Evolutionary conservation across 2,329 filamentous ascomycete species (phyloP).

Genomic region (Aphanocladium album): DNA sequence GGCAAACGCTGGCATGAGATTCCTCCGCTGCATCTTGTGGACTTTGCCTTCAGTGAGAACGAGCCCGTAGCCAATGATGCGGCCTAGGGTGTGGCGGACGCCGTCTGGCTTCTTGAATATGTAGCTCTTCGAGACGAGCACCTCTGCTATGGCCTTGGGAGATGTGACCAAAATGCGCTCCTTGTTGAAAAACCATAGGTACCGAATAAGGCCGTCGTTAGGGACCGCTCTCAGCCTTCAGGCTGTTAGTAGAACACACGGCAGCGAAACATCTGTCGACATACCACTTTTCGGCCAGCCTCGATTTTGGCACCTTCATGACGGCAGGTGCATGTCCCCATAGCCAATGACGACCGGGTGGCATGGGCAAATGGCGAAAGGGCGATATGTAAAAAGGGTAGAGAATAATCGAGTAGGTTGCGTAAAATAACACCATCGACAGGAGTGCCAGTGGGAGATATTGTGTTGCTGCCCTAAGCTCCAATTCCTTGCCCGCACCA

Average conservation of each 20-base stretch:
- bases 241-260: not conserved
- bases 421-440: not conserved
- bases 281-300: constrained; percentile 46
- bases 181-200: constrained; percentile 55
- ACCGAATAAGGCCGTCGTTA: constrained; percentile 65
- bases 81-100: constrained; percentile 51
- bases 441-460: not conserved
- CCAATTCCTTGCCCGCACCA: not conserved
- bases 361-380: constrained; percentile 39
- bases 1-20: constrained; percentile 79
- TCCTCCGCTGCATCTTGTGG: constrained; percentile 76
- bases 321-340: constrained; percentile 44
- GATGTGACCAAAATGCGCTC: constrained; percentile 58
- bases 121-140: constrained; percentile 64
- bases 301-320: constrained; percentile 32
- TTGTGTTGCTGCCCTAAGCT: not conserved
- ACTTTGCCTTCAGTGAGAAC: constrained; percentile 83
- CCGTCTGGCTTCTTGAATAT: constrained; percentile 60
- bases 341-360: constrained; percentile 37
- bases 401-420: constrained; percentile 16
- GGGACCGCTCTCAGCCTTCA: constrained; percentile 52
- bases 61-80: constrained; percentile 65
- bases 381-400: constrained; percentile 40
- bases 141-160: constrained; percentile 63
- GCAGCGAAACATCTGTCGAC: constrained; percentile 19